Evolutionary conservation across 495 filamentous ascomycete genomes (phyloP), one percentile per base, ranked within the genome.

Genomic region (Tuber indicum): DNA sequence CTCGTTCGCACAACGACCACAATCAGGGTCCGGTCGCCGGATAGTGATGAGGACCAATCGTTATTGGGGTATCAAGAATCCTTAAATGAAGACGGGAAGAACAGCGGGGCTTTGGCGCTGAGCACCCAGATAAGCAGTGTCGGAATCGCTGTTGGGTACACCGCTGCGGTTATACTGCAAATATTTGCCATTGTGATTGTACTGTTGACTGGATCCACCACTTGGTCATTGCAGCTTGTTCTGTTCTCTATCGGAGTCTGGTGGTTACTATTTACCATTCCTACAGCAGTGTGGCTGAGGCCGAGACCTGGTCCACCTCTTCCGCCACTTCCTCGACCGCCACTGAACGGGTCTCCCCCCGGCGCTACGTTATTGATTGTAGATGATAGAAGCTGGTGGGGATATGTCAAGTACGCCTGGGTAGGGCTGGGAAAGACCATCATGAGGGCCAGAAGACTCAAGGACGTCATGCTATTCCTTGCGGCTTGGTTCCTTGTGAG

Each of bases 211-310:
- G 87, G 89, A n/a, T 92, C 91, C 74, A 91, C 92, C 16, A 92
- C 91, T 0, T 91, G 92, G 85, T 91, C 91, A 5, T 88, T 96
- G 72, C 91, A 94, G 49, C 86, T 97, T 45, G 93, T 94, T 5
- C 87, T 99, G 16, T 94, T 96, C 82, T 82, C 93, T 58, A 90
- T 98, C 72, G 96, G 96, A 21, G 84, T 90, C n/a, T 99, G 96
- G 96, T 98, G 96, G 96, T 91, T 96, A 73, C 73, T 90, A 49
- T 98, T 99, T 81, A 95, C 94, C 17, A 89, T 98, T 74, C 96
- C 96, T 5, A 92, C 94, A 12, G 92, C 91, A 39, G 84, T 97
- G 76, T 98, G 93, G 93, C 88, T 99, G n/a, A 89, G 94, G 39
- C 90, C 95, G 23, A 89, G 96, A 44, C 96, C 96, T 14, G 96